These are phyloP conservation scores for Penicillium manginii DNA, from an alignment of 495 filamentous ascomycete genomes.

Conservation along the genomic window DNA sequence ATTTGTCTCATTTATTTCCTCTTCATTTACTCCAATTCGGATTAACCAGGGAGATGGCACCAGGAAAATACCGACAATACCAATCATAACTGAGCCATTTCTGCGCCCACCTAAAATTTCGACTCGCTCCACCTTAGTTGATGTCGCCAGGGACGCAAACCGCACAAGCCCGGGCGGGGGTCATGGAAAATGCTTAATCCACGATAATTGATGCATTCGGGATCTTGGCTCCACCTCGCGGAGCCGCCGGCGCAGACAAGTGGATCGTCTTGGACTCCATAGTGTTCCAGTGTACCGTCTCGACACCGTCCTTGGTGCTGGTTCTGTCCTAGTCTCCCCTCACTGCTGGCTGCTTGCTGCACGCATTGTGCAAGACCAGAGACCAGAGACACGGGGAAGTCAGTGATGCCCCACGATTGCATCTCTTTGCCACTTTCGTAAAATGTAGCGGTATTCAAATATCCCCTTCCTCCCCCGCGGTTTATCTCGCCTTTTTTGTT, in stretches of 20 bases:
- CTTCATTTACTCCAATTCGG: background rate
- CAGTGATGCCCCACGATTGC: conserved; percentile 24
- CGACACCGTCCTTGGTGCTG: background rate
- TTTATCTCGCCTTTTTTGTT: conserved; percentile 13
- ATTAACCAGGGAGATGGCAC: background rate
- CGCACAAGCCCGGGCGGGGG: conserved; percentile 10
- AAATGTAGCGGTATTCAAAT: conserved; percentile 26
- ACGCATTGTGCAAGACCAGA: background rate
- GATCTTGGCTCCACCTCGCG: conserved; percentile 23
- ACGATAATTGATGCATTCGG: conserved; percentile 33
- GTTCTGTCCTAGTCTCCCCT: background rate
- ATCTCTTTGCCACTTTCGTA: conserved; percentile 31
- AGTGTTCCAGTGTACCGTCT: background rate
- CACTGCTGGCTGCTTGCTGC: background rate
- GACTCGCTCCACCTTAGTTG: conserved; percentile 4
- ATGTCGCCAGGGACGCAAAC: conserved; percentile 35
- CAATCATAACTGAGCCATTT: background rate
- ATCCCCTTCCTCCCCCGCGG: conserved; percentile 21
- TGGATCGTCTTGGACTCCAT: background rate
- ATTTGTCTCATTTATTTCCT: background rate
- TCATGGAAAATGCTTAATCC: conserved; percentile 28
- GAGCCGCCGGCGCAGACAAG: background rate
- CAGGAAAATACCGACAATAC: background rate
- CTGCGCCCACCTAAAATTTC: background rate
- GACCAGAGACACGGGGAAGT: conserved; percentile 20